Evolutionary conservation across 495 filamentous ascomycete genomes (phyloP).

Genomic region (Elaphomyces granulatus): DNA sequence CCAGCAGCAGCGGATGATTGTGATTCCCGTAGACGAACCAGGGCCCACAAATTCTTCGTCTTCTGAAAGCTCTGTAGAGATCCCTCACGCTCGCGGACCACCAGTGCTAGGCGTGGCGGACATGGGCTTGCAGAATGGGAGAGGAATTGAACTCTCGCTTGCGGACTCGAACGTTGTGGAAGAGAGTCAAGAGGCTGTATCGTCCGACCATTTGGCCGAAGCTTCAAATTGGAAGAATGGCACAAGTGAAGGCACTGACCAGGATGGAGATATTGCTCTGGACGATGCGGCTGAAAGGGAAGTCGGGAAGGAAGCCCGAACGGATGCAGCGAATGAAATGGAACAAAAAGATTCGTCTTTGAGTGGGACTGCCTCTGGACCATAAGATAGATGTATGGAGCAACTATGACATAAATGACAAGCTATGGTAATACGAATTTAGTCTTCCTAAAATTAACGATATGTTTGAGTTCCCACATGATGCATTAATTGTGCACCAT

Average conservation of each 20-base stretch:
- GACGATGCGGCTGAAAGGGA: constrained; percentile 17
- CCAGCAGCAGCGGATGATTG: too few species aligned
- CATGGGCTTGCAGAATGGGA: constrained; percentile 61
- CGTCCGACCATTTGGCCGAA: neutral
- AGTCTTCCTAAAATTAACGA: too few species aligned
- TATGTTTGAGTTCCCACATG: too few species aligned
- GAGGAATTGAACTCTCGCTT: constrained; percentile 30
- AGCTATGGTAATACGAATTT: too few species aligned
- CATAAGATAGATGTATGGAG: too few species aligned
- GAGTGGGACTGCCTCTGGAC: neutral
- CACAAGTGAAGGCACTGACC: constrained; percentile 12
- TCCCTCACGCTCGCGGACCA: constrained; percentile 70
- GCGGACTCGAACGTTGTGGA: constrained; percentile 9
- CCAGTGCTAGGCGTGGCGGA: constrained; percentile 75
- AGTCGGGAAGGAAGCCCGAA: constrained; percentile 5
- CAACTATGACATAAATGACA: too few species aligned
- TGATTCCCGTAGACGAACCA: too few species aligned
- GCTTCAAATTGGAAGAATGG: neutral
- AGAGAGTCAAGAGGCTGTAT: constrained; percentile 1
- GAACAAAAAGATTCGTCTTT: neutral
- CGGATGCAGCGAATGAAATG: neutral
- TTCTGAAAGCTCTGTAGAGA: constrained; percentile 34
- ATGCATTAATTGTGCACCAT: too few species aligned
- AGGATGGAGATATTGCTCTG: constrained; percentile 31
- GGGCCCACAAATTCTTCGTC: too few species aligned